Base-by-base conservation (phyloP, 192 early-diverging fungal genomes). In the Coemansia sp. region DNA sequence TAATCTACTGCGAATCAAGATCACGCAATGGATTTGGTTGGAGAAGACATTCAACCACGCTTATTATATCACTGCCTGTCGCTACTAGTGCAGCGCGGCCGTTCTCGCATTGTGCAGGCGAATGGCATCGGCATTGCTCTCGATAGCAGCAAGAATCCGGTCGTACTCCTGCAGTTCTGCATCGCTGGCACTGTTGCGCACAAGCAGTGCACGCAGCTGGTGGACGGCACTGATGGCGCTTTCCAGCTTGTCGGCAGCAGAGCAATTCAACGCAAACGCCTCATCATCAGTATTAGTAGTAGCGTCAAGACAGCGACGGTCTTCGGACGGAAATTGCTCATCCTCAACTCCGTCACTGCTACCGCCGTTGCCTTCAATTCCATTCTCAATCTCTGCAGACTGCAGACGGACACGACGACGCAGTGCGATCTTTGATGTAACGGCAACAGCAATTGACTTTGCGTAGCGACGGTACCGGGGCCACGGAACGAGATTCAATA, bases 401-500 rank as follows among this genome's bases (percentile, higher is more conserved):
- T 58, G 32, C 37, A 14, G 66, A 7, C 16, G 53, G 16, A 41
- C 46, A 32, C 67, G 16, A 56, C 55, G 50, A 7, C 55, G 72
- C 43, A 38, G 38, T 5, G 66, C 46, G 16, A 74, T 9, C 42
- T 72, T 67, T 61, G 61, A 62, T 5, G 68, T 43, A n/a, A 57
- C 68, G 0, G 71, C 32, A 58, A 45, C 11, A 70, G 40, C 41
- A 38, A 68, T 25, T 12, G 74, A 66, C 61, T 63, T 66, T 39
- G 69, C 75, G 13, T 64, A 45, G 12, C 41, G 20, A 17, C 56
- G 48, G 40, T 67, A 75, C 37, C 73, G 67, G 22, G 75, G 69
- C 80, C 80, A 83, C 0, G 80, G 75, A 46, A 63, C 80, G 16
- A 83, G 69, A 40, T 83, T 77, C 70, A 70, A 74, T 38, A 77